Conservation (phyloP, 306 rosid genomes). For the Quercus ilex region DNA sequence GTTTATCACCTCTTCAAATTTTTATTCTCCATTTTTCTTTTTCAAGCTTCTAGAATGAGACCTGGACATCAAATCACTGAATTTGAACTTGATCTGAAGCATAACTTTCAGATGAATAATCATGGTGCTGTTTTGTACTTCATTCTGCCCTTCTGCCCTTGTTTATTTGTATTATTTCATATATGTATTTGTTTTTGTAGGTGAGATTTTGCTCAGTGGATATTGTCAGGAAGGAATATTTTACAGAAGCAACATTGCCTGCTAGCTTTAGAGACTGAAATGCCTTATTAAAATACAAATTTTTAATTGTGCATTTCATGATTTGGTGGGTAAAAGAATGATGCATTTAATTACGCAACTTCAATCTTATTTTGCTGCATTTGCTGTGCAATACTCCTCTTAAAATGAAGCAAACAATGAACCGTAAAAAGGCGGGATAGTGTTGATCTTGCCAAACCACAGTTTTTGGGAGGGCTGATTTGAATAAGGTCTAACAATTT, state of each 20-base stretch:
- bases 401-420: neutral
- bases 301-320: neutral
- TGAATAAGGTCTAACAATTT: too few relatives aligned
- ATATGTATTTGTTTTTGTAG: slow-evolving; percentile 36
- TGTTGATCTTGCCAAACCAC: too few relatives aligned
- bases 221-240: slow-evolving; percentile 67
- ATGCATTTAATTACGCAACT: slow-evolving; percentile 2
- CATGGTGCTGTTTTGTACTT: neutral
- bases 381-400: slow-evolving; percentile 13
- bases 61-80: too few relatives aligned
- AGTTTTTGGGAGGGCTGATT: too few relatives aligned
- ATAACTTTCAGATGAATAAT: neutral
- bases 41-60: too few relatives aligned
- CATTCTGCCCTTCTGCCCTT: neutral
- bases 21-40: too few relatives aligned
- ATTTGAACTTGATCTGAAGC: neutral
- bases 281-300: neutral
- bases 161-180: neutral
- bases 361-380: neutral
- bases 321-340: neutral
- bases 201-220: slow-evolving; percentile 82
- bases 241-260: slow-evolving; percentile 64
- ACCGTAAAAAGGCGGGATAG: too few relatives aligned
- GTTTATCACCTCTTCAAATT: neutral
- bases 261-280: slow-evolving; percentile 56